Conservation (phyloP, 768 basidiomycete genomes). For the Nidularia pulvinata region DNA sequence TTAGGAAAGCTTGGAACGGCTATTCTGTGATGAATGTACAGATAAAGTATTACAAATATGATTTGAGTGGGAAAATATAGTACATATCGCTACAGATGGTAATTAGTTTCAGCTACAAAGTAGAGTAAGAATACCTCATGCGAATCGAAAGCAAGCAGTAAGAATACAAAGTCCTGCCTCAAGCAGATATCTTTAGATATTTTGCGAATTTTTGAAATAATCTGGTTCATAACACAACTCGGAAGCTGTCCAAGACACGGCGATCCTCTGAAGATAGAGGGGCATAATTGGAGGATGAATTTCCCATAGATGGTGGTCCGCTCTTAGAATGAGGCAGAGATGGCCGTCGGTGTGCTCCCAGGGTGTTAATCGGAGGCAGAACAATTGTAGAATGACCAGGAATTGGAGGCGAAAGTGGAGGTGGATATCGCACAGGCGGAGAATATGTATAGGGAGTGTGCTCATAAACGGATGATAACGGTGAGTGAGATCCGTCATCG, state of each 20-base stretch:
- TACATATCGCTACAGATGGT: too few relatives aligned
- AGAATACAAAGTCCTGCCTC: too few relatives aligned
- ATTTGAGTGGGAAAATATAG: too few relatives aligned
- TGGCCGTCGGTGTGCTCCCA: constrained; percentile 12
- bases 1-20: too few relatives aligned
- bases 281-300: constrained; percentile 22
- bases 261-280: constrained; percentile 57
- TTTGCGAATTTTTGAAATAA: too few relatives aligned
- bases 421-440: constrained; percentile 7
- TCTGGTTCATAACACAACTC: constrained; percentile 38
- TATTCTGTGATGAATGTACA: too few relatives aligned
- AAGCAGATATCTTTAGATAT: too few relatives aligned
- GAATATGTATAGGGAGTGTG: constrained; percentile 6
- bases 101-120: too few relatives aligned
- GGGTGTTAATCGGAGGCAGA: constrained; percentile 23
- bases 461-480: constrained; percentile 8
- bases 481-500: constrained; percentile 21
- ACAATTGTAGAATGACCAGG: constrained; percentile 6
- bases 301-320: not conserved
- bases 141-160: too few relatives aligned
- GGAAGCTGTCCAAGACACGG: constrained; percentile 55
- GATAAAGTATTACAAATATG: too few relatives aligned
- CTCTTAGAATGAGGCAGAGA: constrained; percentile 13
- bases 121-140: too few relatives aligned
- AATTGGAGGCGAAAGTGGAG: constrained; percentile 13